Base-by-base conservation (phyloP, 257 asterid species). In the Henckelia pumila region DNA sequence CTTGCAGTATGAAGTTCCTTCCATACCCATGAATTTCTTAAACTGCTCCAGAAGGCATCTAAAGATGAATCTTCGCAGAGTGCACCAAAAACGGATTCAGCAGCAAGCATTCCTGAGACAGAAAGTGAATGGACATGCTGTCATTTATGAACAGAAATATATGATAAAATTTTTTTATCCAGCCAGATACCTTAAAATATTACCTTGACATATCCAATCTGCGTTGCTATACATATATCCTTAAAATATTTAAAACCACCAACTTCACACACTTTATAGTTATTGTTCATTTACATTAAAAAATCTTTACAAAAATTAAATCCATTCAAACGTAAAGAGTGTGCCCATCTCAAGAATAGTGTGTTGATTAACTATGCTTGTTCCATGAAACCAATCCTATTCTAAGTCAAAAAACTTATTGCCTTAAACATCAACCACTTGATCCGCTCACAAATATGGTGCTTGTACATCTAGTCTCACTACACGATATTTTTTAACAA, bases 381-480 rank as follows among this genome's bases (percentile, higher is more conserved):
- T 58, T 26, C 21, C 19, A 59, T 2, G 26, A 71, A 49, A 67
- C 68, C 71, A 76, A 55, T 67, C 55, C n/a, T 55, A 62, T 22
- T 50, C n/a, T 8, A 55, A 23, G 23, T 7, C 58, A 9, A 52
- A 19, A 52, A 44, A 22, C 13, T 6, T 23, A n/a, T 56, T 30
- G 29, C 17, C 24, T 61, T 33, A 53, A 44, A 58, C n/a, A 21
- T 35, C 10, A n/a, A n/a, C n/a, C n/a, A n/a, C n/a, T 17, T 57
- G 59, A 28, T 17, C 30, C 7, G 44, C 61, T 35, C 29, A 64
- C 7, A 57, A 24, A 7, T n/a, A 33, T 40, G 47, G 30, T 17
- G 40, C 26, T 20, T 24, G 35, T 0, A 33, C 17, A 44, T 19
- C 58, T 47, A 25, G 49, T 14, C 21, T 24, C 26, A 17, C 69